Conservation (phyloP, 2,329 filamentous ascomycete genomes). For the Plectosphaerella cucumerina region DNA sequence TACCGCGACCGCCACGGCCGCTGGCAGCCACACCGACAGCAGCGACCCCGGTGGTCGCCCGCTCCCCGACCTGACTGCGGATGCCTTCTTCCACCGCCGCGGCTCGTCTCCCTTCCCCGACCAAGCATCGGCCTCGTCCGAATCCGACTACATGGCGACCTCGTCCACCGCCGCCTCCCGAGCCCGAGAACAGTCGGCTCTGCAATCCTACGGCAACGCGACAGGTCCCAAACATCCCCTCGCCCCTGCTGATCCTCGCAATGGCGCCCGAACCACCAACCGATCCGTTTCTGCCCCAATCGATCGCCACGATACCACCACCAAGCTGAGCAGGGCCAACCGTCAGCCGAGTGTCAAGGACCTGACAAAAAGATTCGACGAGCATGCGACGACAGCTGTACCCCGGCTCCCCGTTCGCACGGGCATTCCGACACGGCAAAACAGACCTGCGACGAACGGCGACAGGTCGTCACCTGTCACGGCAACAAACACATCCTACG, state of each 20-base stretch:
- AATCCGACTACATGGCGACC: conserved; percentile 32
- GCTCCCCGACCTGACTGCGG: conserved; percentile 42
- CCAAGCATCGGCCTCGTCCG: conserved; percentile 11
- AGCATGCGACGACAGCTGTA: conserved; percentile 37
- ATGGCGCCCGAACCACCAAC: conserved; percentile 33
- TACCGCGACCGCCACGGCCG: conserved; percentile 17
- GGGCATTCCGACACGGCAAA: conserved; percentile 30
- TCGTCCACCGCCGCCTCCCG: conserved; percentile 28
- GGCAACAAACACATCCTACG: conserved; percentile 30
- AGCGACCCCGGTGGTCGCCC: conserved; percentile 26
- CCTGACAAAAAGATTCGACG: conserved; percentile 74
- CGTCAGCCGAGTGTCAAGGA: conserved; percentile 72
- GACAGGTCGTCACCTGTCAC: conserved; percentile 11
- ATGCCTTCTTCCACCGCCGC: conserved; percentile 46
- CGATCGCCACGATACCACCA: conserved; percentile 34
- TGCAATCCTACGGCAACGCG: conserved; percentile 48
- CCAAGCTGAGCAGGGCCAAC: conserved; percentile 23
- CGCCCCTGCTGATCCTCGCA: conserved; percentile 31
- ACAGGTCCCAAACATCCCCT: conserved; percentile 43
- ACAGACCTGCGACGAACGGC: conserved; percentile 26
- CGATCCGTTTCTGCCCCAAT: conserved; percentile 56
- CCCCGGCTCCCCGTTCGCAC: conserved; percentile 29
- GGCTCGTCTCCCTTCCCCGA: conserved; percentile 28
- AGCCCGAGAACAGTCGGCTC: conserved; percentile 33
- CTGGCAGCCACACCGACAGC: conserved; percentile 14